Conservation (phyloP, 305 asterid genomes). For the Solanum hybrid region DNA sequence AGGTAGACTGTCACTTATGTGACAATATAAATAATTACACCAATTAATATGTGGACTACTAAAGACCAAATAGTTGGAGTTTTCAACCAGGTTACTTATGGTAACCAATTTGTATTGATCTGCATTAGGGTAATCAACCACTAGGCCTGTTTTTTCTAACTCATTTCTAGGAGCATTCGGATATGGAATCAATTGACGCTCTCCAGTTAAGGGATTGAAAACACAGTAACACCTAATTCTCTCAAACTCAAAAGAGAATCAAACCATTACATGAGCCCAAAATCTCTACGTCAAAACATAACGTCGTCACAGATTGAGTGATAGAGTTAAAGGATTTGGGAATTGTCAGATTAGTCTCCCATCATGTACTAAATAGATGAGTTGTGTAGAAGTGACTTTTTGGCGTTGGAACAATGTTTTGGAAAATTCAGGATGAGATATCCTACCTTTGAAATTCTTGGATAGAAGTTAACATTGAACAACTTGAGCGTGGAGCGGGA, state of each 20-base stretch:
- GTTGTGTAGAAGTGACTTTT: neutral
- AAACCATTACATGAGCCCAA: neutral
- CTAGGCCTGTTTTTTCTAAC: too few relatives aligned
- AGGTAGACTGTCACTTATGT: too few relatives aligned
- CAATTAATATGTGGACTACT: neutral
- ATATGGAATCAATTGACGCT: neutral
- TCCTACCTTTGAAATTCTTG: neutral
- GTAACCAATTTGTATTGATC: neutral
- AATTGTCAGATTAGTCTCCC: too few relatives aligned
- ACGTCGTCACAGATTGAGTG: neutral
- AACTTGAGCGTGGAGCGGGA: too few relatives aligned
- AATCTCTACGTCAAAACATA: neutral
- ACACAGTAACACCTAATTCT: neutral
- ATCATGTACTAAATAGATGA: neutral
- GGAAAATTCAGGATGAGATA: neutral
- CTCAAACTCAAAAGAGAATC: neutral
- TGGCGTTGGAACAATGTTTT: too few relatives aligned
- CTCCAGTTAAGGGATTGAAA: neutral
- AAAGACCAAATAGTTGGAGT: neutral
- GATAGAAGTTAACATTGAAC: neutral
- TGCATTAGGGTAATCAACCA: neutral
- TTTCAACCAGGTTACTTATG: too few relatives aligned
- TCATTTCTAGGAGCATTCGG: neutral
- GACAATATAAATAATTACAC: neutral
- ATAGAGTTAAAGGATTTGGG: neutral